These are phyloP conservation scores for Geotrichum ghanense DNA, from an alignment of 805 yeast species.

Conservation along the genomic window DNA sequence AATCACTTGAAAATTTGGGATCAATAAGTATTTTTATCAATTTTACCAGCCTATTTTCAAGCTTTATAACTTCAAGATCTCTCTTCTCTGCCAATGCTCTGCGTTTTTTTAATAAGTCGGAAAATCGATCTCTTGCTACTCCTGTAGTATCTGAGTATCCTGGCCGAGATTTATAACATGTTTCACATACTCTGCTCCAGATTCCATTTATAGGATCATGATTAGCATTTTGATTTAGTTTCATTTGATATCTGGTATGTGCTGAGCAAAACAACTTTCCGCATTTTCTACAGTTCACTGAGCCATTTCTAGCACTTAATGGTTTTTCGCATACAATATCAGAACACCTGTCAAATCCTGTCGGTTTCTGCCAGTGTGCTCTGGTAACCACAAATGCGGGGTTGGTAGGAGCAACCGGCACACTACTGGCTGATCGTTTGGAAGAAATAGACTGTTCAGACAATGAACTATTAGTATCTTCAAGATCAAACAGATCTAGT, in stretches of 20 bases:
- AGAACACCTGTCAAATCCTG: conserved; percentile 34
- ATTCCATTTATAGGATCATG: conserved; percentile 40
- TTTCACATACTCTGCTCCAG: conserved; percentile 63
- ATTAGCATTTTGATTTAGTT: conserved; percentile 36
- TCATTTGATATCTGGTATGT: conserved; percentile 48
- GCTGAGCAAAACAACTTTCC: conserved; percentile 57
- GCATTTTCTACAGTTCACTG: conserved; percentile 65
- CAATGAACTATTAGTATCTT: conserved; percentile 6
- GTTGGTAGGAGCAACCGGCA: conserved; percentile 5
- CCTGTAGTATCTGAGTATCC: conserved; percentile 40
- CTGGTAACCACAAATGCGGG: conserved; percentile 31
- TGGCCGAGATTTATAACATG: conserved; percentile 46
- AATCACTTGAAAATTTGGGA: conserved; percentile 9
- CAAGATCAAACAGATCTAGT: conserved; percentile 40
- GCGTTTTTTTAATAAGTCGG: conserved; percentile 33
- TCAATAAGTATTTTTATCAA: conserved; percentile 18
- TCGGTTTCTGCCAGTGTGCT: conserved; percentile 48
- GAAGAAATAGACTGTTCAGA: conserved; percentile 7
- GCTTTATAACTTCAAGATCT: conserved; percentile 41
- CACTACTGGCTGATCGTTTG: conserved; percentile 4
- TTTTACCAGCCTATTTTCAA: conserved; percentile 45
- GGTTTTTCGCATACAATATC: conserved; percentile 30
- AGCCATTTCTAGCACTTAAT: conserved; percentile 42
- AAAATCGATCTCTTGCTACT: conserved; percentile 33
- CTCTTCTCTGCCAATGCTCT: conserved; percentile 34